Conservation (phyloP, 192 early-diverging fungal genomes). For the Oehlia diaphana region DNA sequence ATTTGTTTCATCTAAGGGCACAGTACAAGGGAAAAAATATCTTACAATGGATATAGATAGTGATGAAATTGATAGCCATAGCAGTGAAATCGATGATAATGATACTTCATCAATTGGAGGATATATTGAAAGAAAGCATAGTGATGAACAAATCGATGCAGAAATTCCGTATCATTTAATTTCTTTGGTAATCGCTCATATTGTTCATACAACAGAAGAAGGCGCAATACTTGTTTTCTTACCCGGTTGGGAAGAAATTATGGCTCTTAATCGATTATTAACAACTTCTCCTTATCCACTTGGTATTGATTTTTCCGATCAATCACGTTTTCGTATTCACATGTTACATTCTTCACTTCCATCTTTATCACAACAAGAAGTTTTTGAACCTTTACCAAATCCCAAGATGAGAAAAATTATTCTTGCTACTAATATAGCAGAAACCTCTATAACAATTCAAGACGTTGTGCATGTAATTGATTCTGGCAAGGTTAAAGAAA, state of each 20-base stretch:
- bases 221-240: constrained; percentile 80
- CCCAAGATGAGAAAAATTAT: constrained; percentile 63
- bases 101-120: constrained; percentile 9
- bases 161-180: constrained; percentile 44
- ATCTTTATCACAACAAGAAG: constrained; percentile 58
- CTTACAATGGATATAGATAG: constrained; percentile 13
- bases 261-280: constrained; percentile 42
- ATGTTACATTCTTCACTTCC: constrained; percentile 66
- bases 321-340: constrained; percentile 45
- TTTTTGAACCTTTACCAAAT: constrained; percentile 53
- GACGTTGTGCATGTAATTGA: constrained; percentile 74
- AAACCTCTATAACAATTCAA: constrained; percentile 75
- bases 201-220: constrained; percentile 37
- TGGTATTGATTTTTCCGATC: constrained; percentile 48
- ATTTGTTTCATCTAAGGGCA: not conserved
- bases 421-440: constrained; percentile 71
- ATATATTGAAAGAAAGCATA: constrained; percentile 24
- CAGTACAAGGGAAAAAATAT: not conserved
- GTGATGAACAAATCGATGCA: constrained; percentile 42
- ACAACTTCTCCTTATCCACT: constrained; percentile 47
- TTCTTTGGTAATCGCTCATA: constrained; percentile 43
- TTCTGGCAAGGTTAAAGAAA: constrained; percentile 66
- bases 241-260: constrained; percentile 67
- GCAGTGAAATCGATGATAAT: constrained; percentile 42
- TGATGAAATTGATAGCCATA: constrained; percentile 19